These are phyloP conservation scores for Sordaria brevicollis DNA, from an alignment of 495 filamentous ascomycete species.

Conservation along the genomic window DNA sequence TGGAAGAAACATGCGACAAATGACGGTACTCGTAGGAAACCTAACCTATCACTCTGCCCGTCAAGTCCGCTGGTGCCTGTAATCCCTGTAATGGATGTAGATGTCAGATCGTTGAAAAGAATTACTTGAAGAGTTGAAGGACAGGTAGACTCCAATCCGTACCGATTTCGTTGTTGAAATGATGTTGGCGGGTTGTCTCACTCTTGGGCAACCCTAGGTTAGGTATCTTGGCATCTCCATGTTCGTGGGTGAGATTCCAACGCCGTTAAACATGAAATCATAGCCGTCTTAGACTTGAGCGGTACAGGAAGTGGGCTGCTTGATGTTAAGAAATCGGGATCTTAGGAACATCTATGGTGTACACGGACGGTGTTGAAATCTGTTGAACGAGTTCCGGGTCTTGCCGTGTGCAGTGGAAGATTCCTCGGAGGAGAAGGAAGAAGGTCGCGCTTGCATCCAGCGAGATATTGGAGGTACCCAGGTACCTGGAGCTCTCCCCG, in stretches of 20 bases:
- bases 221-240: not conserved
- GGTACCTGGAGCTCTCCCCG: not conserved
- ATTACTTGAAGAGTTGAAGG: too few species aligned
- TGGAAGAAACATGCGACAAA: not conserved
- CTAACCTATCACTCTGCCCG: not conserved
- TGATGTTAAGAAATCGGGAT: not conserved
- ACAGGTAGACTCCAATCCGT: not conserved
- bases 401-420: not conserved
- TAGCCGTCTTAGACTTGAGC: not conserved
- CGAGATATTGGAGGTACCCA: not conserved
- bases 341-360: not conserved
- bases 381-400: not conserved
- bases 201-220: not conserved
- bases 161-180: not conserved
- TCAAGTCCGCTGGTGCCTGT: not conserved
- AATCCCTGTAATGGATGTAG: not conserved
- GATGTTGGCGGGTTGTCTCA: not conserved
- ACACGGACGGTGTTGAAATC: not conserved
- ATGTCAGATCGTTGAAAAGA: too few species aligned
- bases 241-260: not conserved
- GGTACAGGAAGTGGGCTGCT: not conserved
- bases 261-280: not conserved
- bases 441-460: not conserved
- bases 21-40: not conserved
- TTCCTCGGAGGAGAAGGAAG: not conserved